Evolutionary conservation across 2,329 filamentous ascomycete genomes (phyloP).

Genomic region (Scedosporium boydii): DNA sequence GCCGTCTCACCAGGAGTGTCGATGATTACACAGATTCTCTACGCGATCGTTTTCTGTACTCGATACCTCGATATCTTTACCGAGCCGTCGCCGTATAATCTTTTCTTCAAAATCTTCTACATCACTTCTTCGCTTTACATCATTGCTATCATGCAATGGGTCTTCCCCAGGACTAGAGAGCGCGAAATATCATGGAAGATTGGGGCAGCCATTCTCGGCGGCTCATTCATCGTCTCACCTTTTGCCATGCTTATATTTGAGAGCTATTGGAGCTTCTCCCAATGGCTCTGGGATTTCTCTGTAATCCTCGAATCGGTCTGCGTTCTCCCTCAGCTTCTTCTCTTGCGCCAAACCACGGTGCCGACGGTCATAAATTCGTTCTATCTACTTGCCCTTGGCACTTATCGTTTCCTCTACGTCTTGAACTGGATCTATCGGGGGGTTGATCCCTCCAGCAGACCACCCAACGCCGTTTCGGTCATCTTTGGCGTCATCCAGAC

Average conservation of each 20-base stretch:
- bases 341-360: slow-evolving; percentile 88
- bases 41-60: slow-evolving; percentile 74
- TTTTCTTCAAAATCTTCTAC: slow-evolving; percentile 83
- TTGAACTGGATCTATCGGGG: slow-evolving; percentile 78
- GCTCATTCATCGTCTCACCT: slow-evolving; percentile 59
- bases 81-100: slow-evolving; percentile 54
- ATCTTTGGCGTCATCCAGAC: slow-evolving; percentile 87
- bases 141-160: slow-evolving; percentile 75
- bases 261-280: slow-evolving; percentile 34
- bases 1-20: slow-evolving; percentile 57
- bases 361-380: slow-evolving; percentile 96
- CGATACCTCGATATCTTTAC: slow-evolving; percentile 78
- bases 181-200: slow-evolving; percentile 91
- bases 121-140: slow-evolving; percentile 78
- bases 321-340: slow-evolving; percentile 80
- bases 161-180: slow-evolving; percentile 81
- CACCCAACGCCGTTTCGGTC: slow-evolving; percentile 63
- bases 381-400: slow-evolving; percentile 80
- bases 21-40: slow-evolving; percentile 82
- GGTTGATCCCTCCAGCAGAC: slow-evolving; percentile 45
- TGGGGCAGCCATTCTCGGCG: slow-evolving; percentile 58
- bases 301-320: slow-evolving; percentile 87
- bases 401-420: slow-evolving; percentile 82
- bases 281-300: slow-evolving; percentile 83
- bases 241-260: slow-evolving; percentile 64